Evolutionary conservation across 75 land plant genomes (phyloP).

Genomic region (Chamaecyparis obtusa): DNA sequence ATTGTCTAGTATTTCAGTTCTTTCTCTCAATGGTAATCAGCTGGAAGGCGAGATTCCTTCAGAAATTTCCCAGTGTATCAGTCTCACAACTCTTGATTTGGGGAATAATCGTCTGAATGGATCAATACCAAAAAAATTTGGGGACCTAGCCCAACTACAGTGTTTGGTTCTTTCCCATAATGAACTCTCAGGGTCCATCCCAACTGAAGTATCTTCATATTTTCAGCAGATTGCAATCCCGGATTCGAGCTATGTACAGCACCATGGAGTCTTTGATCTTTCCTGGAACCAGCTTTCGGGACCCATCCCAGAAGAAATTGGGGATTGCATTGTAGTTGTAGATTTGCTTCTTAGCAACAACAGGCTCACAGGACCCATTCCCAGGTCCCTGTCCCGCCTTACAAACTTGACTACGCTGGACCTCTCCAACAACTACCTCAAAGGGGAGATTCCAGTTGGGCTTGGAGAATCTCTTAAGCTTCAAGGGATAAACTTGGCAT

Average conservation of each 20-base stretch:
- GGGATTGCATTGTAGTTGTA: slow-evolving; percentile 53
- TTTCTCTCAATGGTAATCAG: slow-evolving; percentile 15
- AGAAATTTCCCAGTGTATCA: slow-evolving; percentile 30
- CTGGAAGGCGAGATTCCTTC: slow-evolving; percentile 27
- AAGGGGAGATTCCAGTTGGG: slow-evolving; percentile 38
- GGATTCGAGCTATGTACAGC: slow-evolving; percentile 35
- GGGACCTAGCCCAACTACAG: slow-evolving; percentile 28
- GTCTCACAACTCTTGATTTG: slow-evolving; percentile 31
- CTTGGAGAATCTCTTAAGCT: slow-evolving; percentile 29
- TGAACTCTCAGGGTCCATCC: slow-evolving; percentile 37
- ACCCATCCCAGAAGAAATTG: slow-evolving; percentile 50
- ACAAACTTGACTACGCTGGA: slow-evolving; percentile 38
- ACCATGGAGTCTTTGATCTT: slow-evolving; percentile 38
- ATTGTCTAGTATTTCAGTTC: slow-evolving; percentile 9
- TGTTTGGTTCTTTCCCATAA: slow-evolving; percentile 39
- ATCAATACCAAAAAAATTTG: slow-evolving; percentile 25
- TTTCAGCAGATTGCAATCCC: slow-evolving; percentile 29
- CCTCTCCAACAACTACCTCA: slow-evolving; percentile 38
- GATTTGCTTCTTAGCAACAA: slow-evolving; percentile 44
- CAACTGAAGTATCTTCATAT: slow-evolving; percentile 19
- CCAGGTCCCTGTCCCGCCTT: slow-evolving; percentile 24
- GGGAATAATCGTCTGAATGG: slow-evolving; percentile 34
- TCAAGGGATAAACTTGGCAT: slow-evolving; percentile 40
- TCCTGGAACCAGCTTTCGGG: slow-evolving; percentile 41
- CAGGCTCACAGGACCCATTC: slow-evolving; percentile 32